phyloP scores from a whole-genome alignment of 495 filamentous ascomycete species.

The Penicillium silybi region DNA sequence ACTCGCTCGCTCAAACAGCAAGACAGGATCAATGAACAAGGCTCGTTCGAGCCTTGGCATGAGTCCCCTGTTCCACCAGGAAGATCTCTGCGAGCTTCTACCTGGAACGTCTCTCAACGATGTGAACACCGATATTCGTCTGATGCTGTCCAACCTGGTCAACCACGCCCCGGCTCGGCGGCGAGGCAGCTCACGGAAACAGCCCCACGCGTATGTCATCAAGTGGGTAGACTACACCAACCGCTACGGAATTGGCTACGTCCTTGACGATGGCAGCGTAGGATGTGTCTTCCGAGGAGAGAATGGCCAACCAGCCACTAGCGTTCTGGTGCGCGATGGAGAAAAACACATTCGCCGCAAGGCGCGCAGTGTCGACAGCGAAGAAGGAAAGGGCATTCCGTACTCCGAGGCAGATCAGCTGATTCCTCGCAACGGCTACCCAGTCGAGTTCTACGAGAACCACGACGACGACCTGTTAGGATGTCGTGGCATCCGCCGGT shows the following conservation, averaged over 20 bases:
- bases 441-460: conserved; percentile 82
- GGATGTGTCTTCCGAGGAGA: conserved; percentile 74
- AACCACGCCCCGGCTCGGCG: conserved; percentile 33
- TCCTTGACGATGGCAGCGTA: conserved; percentile 77
- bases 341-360: conserved; percentile 48
- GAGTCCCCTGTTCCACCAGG: conserved; percentile 36
- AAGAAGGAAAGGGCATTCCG: conserved; percentile 49
- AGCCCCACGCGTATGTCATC: conserved; percentile 56
- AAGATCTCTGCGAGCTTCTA: conserved; percentile 35
- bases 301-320: conserved; percentile 57
- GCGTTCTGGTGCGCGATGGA: conserved; percentile 63
- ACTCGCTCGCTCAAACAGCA: conserved; percentile 30
- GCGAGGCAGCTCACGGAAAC: conserved; percentile 26
- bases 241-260: conserved; percentile 82
- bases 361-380: conserved; percentile 53
- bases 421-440: conserved; percentile 56
- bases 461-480: conserved; percentile 45
- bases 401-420: conserved; percentile 60
- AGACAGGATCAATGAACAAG: conserved; percentile 27
- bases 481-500: conserved; percentile 56
- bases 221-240: conserved; percentile 97
- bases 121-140: conserved; percentile 38
- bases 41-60: conserved; percentile 39
- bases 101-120: conserved; percentile 38
- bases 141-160: conserved; percentile 41